Evolutionary conservation across 495 filamentous ascomycete genomes (phyloP).

Genomic region (Penicillium atrosanguineum): DNA sequence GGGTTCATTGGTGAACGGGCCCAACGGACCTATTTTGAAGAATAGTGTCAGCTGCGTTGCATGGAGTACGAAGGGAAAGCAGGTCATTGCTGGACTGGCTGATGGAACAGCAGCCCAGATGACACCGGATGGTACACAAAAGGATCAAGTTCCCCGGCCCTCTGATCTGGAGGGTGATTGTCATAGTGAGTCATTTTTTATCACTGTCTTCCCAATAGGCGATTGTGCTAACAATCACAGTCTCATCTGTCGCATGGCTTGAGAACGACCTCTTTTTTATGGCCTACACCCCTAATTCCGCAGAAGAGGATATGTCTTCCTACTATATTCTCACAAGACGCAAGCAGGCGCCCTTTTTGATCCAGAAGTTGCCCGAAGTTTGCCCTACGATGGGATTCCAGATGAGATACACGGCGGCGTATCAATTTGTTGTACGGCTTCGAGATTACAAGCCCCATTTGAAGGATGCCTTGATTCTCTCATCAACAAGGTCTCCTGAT

Average conservation of each 20-base stretch:
- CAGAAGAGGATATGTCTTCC: slow-evolving; percentile 56
- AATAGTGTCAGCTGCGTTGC: slow-evolving; percentile 77
- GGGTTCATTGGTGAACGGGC: slow-evolving; percentile 55
- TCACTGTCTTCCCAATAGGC: neutral
- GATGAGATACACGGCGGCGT: slow-evolving; percentile 59
- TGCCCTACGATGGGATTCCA: slow-evolving; percentile 61
- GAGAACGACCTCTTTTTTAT: slow-evolving; percentile 82
- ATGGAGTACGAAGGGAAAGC: slow-evolving; percentile 93
- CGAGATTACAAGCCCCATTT: slow-evolving; percentile 75
- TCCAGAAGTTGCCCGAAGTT: slow-evolving; percentile 70
- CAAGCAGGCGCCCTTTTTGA: slow-evolving; percentile 54
- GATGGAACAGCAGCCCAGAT: slow-evolving; percentile 82
- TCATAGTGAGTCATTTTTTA: slow-evolving; percentile 52
- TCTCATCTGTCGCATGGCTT: slow-evolving; percentile 85
- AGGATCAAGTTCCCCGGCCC: slow-evolving; percentile 76
- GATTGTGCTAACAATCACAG: slow-evolving; percentile 40
- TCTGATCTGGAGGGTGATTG: slow-evolving; percentile 62
- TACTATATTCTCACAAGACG: slow-evolving; percentile 76
- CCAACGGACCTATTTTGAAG: slow-evolving; percentile 65
- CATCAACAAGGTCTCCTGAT: slow-evolving; percentile 74
- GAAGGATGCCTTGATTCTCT: slow-evolving; percentile 73
- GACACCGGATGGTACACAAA: slow-evolving; percentile 72
- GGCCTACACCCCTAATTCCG: slow-evolving; percentile 64
- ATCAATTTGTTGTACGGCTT: slow-evolving; percentile 72
- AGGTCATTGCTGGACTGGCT: slow-evolving; percentile 82